phyloP scores from a whole-genome alignment of 441 rosid genomes.

The Arabidopsis lyrata region DNA sequence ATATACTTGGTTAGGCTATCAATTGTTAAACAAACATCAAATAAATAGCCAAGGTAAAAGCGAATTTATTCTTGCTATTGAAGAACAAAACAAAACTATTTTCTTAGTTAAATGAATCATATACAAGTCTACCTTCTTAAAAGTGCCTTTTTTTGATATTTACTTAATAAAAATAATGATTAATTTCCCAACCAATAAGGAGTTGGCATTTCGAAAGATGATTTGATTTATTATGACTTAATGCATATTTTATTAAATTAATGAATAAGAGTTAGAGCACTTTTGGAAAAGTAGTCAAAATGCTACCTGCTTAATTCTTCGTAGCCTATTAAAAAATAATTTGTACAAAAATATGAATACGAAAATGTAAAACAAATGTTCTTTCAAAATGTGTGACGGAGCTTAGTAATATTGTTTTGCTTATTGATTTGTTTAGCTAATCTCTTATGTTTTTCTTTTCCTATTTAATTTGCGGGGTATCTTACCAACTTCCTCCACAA shows the following conservation, averaged over 20 bases:
- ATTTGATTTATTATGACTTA: slow-evolving; percentile 22
- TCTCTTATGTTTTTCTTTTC: neutral
- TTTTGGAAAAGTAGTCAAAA: slow-evolving; percentile 43
- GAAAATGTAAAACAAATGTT: slow-evolving; percentile 19
- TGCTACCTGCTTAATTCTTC: slow-evolving; percentile 24
- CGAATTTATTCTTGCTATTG: slow-evolving; percentile 1
- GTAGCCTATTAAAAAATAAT: slow-evolving; percentile 9
- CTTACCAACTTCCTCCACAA: slow-evolving; percentile 23
- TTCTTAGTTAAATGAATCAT: slow-evolving; percentile 15
- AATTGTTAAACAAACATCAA: neutral
- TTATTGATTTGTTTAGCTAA: slow-evolving; percentile 1
- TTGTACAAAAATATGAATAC: slow-evolving; percentile 9
- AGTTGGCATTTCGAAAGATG: slow-evolving; percentile 34
- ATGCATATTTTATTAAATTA: slow-evolving; percentile 20
- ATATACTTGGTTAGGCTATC: neutral
- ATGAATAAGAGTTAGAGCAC: slow-evolving; percentile 27
- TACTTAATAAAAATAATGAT: slow-evolving; percentile 15
- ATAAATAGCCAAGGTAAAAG: neutral
- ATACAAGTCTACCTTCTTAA: neutral
- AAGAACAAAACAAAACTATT: neutral
- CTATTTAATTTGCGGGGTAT: slow-evolving; percentile 11
- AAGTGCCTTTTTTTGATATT: neutral
- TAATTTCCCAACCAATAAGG: slow-evolving; percentile 31
- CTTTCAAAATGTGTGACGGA: slow-evolving; percentile 20
- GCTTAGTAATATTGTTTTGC: neutral